Conservation (phyloP, 2,329 filamentous ascomycete species). For the Camillea tinctor region DNA sequence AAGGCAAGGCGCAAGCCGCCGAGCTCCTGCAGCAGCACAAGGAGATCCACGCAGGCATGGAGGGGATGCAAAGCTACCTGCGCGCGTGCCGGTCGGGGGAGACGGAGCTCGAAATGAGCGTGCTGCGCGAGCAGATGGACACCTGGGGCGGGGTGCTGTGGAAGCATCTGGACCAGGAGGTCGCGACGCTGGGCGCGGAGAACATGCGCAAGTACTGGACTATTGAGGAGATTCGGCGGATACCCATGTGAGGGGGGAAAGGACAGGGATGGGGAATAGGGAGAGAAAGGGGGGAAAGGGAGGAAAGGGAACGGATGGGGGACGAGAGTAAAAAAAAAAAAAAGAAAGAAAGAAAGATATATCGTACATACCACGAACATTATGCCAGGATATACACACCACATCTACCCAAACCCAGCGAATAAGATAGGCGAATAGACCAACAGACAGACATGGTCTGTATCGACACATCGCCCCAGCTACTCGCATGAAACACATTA, state of each 20-base stretch:
- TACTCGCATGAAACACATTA: no score
- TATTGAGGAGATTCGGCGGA: conserved; percentile 66
- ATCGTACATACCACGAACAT: no score
- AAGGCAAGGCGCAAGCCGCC: conserved; percentile 41
- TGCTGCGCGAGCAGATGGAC: conserved; percentile 72
- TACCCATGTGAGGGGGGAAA: conserved; percentile 59
- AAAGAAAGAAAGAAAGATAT: background rate
- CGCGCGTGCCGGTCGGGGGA: conserved; percentile 61
- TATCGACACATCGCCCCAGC: no score
- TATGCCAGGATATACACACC: no score
- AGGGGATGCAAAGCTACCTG: conserved; percentile 65
- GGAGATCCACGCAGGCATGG: conserved; percentile 75
- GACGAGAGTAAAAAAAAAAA: background rate
- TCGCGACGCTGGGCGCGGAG: conserved; percentile 72
- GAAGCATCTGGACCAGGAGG: conserved; percentile 83
- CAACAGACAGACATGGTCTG: no score
- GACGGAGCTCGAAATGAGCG: conserved; percentile 52
- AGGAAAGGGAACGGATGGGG: background rate
- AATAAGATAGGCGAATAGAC: no score
- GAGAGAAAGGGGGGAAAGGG: background rate
- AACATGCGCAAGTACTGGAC: conserved; percentile 88
- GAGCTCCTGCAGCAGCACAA: conserved; percentile 73
- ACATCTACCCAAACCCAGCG: no score
- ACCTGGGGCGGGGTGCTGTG: conserved; percentile 75
- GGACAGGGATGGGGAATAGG: background rate